These are phyloP conservation scores for Coprinellus aureogranulatus DNA, from an alignment of 768 basidiomycete species.

Conservation along the genomic window DNA sequence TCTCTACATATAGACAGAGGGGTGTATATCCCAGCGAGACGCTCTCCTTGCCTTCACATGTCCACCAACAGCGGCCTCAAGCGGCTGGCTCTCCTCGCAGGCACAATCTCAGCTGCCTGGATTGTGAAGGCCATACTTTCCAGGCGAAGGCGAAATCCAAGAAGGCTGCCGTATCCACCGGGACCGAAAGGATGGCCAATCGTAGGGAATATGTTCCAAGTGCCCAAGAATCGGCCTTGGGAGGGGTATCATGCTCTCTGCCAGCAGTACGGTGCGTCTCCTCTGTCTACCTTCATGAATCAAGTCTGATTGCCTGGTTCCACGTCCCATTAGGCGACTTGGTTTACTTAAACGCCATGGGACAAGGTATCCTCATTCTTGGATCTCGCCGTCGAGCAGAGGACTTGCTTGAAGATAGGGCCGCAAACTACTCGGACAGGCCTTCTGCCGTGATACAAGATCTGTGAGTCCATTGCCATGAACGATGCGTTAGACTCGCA, in stretches of 20 bases:
- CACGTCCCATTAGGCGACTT: no score
- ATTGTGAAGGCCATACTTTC: neutral
- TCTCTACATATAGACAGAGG: no score
- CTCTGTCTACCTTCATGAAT: neutral
- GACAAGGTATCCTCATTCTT: constrained; percentile 12
- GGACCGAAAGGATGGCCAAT: constrained; percentile 20
- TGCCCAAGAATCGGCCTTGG: constrained; percentile 20
- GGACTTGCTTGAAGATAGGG: constrained; percentile 18
- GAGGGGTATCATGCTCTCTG: constrained; percentile 18
- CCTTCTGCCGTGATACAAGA: constrained; percentile 14
- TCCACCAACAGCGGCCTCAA: no score
- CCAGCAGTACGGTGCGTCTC: constrained; percentile 19
- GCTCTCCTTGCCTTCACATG: no score
- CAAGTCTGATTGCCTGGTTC: neutral
- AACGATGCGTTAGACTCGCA: neutral
- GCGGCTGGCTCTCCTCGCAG: neutral
- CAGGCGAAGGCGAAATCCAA: neutral
- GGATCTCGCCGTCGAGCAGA: constrained; percentile 8
- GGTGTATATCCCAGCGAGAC: no score
- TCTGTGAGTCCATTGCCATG: neutral
- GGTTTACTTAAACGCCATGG: constrained; percentile 9
- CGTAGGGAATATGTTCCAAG: constrained; percentile 19
- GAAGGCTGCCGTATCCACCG: constrained; percentile 16
- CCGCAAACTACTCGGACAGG: constrained; percentile 22
- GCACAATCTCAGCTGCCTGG: neutral